These are phyloP conservation scores for Peronospora destructor DNA, from an alignment of 352 stramenopile species.

Conservation along the genomic window DNA sequence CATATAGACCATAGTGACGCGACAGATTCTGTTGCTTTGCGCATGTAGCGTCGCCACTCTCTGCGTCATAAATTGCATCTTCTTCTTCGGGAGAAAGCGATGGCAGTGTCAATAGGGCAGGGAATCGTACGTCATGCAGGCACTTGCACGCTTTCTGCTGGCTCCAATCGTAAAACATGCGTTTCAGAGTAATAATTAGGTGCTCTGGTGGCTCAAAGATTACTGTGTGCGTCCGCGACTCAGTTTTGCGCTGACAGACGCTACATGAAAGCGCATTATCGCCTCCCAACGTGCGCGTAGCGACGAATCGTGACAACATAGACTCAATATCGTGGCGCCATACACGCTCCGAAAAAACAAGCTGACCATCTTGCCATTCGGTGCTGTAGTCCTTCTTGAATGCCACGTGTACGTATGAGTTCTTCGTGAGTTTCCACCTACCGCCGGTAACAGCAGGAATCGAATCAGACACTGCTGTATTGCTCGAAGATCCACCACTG, in stretches of 20 bases:
- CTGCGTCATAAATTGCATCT: constrained; percentile 18
- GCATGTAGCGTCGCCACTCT: constrained; percentile 6
- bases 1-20: constrained; percentile 83
- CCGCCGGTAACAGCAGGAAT: constrained; percentile 23
- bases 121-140: constrained; percentile 77
- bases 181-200: constrained; percentile 84
- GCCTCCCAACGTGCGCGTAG: constrained; percentile 67
- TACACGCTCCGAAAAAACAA: constrained; percentile 80
- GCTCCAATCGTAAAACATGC: constrained; percentile 87
- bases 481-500: constrained; percentile 9
- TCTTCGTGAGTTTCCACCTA: constrained; percentile 74
- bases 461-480: constrained; percentile 3
- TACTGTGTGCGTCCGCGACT: constrained; percentile 76
- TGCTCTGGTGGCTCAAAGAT: constrained; percentile 73
- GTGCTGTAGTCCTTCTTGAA: constrained; percentile 89
- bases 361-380: constrained; percentile 71
- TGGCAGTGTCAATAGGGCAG: constrained; percentile 59
- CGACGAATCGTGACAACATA: constrained; percentile 76
- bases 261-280: constrained; percentile 76
- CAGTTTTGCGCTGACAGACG: constrained; percentile 65
- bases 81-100: constrained; percentile 56
- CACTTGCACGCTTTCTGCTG: constrained; percentile 85
- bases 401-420: constrained; percentile 77
- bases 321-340: constrained; percentile 77
- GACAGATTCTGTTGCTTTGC: constrained; percentile 27